These are phyloP conservation scores for Ilex asprella DNA, from an alignment of 257 asterid species.

Conservation along the genomic window DNA sequence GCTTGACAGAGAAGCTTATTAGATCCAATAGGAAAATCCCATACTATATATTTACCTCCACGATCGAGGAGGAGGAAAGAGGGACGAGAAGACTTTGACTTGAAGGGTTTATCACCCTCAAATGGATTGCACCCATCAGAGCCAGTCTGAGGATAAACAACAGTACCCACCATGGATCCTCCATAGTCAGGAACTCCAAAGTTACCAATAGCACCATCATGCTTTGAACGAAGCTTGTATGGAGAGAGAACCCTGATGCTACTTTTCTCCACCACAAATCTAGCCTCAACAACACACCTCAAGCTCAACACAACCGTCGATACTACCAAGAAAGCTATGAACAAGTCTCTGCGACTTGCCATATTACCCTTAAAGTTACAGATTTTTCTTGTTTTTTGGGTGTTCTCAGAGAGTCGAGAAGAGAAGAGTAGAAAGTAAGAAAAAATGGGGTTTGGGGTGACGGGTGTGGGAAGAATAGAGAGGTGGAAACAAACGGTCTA, in stretches of 20 bases:
- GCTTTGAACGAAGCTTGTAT: constrained; percentile 39
- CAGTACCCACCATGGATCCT: constrained; percentile 65
- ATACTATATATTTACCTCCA: constrained; percentile 43
- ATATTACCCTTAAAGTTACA: too few species aligned
- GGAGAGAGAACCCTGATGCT: constrained; percentile 72
- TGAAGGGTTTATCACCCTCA: constrained; percentile 65
- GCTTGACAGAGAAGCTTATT: too few species aligned
- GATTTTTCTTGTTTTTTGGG: not conserved
- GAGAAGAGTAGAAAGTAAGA: not conserved
- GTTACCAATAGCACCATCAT: constrained; percentile 88
- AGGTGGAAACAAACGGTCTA: constrained; percentile 8
- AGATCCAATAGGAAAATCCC: too few species aligned
- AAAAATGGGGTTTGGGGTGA: not conserved
- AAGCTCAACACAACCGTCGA: not conserved
- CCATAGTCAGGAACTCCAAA: constrained; percentile 96
- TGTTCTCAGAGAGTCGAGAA: not conserved
- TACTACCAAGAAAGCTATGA: not conserved
- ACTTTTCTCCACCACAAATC: constrained; percentile 78
- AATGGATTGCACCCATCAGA: constrained; percentile 55
- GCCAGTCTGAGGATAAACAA: constrained; percentile 47
- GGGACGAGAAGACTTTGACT: constrained; percentile 62
- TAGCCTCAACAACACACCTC: constrained; percentile 11
- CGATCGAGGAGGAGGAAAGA: constrained; percentile 84
- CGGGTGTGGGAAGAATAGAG: not conserved
- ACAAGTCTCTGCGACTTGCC: not conserved